phyloP scores from a whole-genome alignment of 805 yeast genomes.

The Spathaspora sp. region DNA sequence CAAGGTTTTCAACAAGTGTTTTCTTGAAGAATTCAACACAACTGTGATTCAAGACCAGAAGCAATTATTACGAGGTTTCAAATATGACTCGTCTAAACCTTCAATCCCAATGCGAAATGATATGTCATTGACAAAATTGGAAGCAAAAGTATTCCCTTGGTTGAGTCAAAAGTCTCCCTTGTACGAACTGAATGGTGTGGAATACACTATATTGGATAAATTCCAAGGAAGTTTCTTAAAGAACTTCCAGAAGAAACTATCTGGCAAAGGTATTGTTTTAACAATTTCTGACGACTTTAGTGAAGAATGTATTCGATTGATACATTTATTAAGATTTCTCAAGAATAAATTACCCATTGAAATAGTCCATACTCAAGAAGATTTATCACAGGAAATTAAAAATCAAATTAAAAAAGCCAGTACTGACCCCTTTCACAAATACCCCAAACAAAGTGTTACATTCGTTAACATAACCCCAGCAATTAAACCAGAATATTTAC shows the following conservation, averaged over 20 bases:
- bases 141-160: slow-evolving; percentile 21
- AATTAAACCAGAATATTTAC: slow-evolving; percentile 13
- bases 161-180: slow-evolving; percentile 18
- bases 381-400: slow-evolving; percentile 22
- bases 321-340: slow-evolving; percentile 24
- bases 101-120: neutral
- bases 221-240: slow-evolving; percentile 5
- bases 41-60: slow-evolving; percentile 7
- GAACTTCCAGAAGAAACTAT: slow-evolving; percentile 12
- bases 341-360: slow-evolving; percentile 30
- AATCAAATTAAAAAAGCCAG: slow-evolving; percentile 16
- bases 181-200: slow-evolving; percentile 5
- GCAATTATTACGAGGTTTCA: slow-evolving; percentile 2
- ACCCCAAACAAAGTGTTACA: slow-evolving; percentile 24
- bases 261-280: slow-evolving; percentile 32
- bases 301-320: slow-evolving; percentile 17
- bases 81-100: neutral
- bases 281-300: slow-evolving; percentile 26
- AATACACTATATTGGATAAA: slow-evolving; percentile 1
- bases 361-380: slow-evolving; percentile 20
- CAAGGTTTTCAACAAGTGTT: slow-evolving; percentile 22
- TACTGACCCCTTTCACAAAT: slow-evolving; percentile 8
- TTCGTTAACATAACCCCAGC: slow-evolving; percentile 26
- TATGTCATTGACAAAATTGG: slow-evolving; percentile 10
- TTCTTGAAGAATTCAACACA: slow-evolving; percentile 6